Percentiles rank a stretch among this genome's conserved stretches.
These are phyloP conservation scores for Magnusiomyces suaveolens DNA, from an alignment of 1,139 yeast species.

Conservation along the genomic window DNA sequence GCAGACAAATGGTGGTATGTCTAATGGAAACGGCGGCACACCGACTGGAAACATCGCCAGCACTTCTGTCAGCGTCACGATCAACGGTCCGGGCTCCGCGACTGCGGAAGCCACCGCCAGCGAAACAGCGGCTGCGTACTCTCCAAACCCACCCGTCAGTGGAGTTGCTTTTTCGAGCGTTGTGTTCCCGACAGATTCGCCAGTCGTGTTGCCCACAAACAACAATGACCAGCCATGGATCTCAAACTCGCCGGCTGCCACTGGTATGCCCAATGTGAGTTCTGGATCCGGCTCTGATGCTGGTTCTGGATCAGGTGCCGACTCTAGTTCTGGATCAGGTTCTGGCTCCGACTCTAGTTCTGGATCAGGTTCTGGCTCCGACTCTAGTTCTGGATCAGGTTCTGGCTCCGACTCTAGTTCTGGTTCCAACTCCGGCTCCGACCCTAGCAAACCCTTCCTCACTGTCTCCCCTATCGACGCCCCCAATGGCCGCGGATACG, in stretches of 20 bases:
- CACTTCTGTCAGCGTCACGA: background rate
- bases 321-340: background rate
- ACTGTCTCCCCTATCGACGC: background rate
- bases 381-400: too few relatives aligned
- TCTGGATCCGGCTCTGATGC: background rate
- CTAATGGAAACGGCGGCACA: too few relatives aligned
- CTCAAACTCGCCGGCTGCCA: background rate
- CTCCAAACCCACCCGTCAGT: too few relatives aligned
- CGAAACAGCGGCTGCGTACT: background rate
- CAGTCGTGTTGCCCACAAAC: background rate
- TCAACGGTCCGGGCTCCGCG: background rate
- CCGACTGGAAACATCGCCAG: too few relatives aligned
- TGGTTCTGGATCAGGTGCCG: background rate
- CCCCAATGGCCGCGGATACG: background rate
- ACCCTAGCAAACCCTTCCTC: background rate
- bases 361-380: too few relatives aligned
- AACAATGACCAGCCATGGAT: background rate
- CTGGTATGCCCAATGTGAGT: background rate
- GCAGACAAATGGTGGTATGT: too few relatives aligned
- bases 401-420: too few relatives aligned
- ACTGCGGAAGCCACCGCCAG: background rate
- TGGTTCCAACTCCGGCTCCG: too few relatives aligned
- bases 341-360: too few relatives aligned
- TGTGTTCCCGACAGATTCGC: too few relatives aligned
- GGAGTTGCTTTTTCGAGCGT: too few relatives aligned